Conservation (phyloP, 345 rosid species). For the Brassica rapa region DNA sequence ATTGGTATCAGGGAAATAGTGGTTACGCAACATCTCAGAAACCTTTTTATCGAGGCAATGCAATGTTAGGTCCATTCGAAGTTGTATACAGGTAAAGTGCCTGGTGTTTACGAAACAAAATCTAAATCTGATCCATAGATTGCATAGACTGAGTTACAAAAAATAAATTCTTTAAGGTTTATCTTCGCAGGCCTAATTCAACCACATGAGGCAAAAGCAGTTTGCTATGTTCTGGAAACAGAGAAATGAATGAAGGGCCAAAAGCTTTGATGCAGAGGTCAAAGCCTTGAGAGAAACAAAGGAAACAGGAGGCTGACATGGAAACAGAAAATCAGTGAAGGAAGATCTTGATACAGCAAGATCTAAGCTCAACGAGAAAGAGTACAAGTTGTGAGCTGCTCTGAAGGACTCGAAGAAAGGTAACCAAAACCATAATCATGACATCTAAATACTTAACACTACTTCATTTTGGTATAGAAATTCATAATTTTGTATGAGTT, state of each 20-base stretch:
- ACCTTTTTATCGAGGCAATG: neutral
- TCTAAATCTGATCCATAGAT: neutral
- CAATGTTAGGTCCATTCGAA: neutral
- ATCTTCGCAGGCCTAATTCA: neutral
- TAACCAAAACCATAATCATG: conserved; percentile 28
- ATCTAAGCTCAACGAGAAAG: too few relatives aligned
- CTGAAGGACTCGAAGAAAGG: conserved; percentile 93
- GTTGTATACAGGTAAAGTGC: neutral
- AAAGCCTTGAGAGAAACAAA: conserved; percentile 53
- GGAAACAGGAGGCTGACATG: conserved; percentile 58
- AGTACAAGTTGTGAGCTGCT: conserved; percentile 37
- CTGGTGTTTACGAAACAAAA: neutral
- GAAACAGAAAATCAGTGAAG: conserved; percentile 68
- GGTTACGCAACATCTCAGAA: neutral
- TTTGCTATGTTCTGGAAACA: neutral
- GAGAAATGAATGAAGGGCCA: conserved; percentile 30
- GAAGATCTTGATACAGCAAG: conserved; percentile 53
- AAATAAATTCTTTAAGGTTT: neutral
- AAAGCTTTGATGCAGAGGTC: conserved; percentile 52
- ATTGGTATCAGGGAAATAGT: neutral
- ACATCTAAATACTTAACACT: neutral
- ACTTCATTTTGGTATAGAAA: neutral
- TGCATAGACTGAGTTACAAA: neutral
- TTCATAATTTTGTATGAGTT: conserved; percentile 7
- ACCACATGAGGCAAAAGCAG: neutral